Evolutionary conservation across 1,284 basidiomycete genomes (phyloP).

Genomic region (Meira miltonrushii): DNA sequence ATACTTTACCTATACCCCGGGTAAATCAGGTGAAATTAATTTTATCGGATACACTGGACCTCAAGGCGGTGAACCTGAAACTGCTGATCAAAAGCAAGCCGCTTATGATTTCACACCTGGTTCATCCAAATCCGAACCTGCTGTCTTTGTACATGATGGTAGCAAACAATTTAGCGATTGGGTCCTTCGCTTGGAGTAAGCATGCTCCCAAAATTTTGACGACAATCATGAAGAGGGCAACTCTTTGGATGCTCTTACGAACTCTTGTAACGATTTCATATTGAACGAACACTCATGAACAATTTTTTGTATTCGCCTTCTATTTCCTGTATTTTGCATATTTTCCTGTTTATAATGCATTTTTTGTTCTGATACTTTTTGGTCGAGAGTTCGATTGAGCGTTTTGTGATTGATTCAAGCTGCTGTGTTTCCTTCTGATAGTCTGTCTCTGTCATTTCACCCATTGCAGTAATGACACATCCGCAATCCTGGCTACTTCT

Average conservation of each 20-base stretch:
- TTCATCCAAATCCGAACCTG: neutral
- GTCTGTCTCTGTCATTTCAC: neutral
- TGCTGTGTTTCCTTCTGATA: no score
- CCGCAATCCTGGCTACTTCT: no score
- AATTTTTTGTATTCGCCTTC: neutral
- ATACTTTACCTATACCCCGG: slow-evolving; percentile 4
- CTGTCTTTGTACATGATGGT: slow-evolving; percentile 2
- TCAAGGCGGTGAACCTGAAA: slow-evolving; percentile 1
- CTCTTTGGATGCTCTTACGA: no score
- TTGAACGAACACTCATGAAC: neutral
- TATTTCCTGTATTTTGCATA: neutral
- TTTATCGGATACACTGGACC: slow-evolving; percentile 6
- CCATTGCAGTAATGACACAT: no score
- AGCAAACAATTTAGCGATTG: neutral
- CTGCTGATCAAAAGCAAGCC: neutral
- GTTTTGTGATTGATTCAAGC: no score
- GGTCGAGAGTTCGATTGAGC: no score
- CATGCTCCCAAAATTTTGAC: neutral
- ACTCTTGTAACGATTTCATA: neutral
- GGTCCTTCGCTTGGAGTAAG: slow-evolving; percentile 5
- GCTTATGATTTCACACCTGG: slow-evolving; percentile 7
- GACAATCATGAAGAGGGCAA: no score
- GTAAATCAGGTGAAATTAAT: neutral
- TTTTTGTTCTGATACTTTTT: no score
- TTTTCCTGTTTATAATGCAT: no score